Percentiles rank a stretch among this genome's conserved stretches.
These are phyloP conservation scores for Alternaria solani DNA, from an alignment of 2,329 filamentous ascomycete species.

Conservation along the genomic window DNA sequence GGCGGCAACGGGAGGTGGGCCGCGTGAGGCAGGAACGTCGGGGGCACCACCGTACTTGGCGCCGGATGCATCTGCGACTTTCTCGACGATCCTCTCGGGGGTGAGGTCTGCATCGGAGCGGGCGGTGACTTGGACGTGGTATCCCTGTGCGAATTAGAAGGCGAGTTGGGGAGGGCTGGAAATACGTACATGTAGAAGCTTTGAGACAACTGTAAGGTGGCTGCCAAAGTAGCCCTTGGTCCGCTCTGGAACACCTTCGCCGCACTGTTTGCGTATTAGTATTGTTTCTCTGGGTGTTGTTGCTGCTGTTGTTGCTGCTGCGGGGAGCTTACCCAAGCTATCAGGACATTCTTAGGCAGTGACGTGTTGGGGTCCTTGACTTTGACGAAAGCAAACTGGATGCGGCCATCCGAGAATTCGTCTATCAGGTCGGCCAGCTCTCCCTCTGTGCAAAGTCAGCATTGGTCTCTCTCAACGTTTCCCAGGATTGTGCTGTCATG, in stretches of 20 bases:
- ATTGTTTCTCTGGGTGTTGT: conserved; percentile 8
- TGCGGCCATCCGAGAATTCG: conserved; percentile 94
- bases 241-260: conserved; percentile 95
- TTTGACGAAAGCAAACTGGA: conserved; percentile 97
- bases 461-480: neutral
- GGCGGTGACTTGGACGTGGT: conserved; percentile 96
- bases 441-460: conserved; percentile 70
- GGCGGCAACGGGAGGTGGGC: conserved; percentile 73
- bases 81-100: conserved; percentile 87
- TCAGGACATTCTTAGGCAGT: conserved; percentile 89
- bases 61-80: conserved; percentile 92
- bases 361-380: conserved; percentile 92
- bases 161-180: conserved; percentile 21
- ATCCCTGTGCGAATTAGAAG: conserved; percentile 65
- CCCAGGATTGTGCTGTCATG: neutral
- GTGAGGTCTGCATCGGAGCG: conserved; percentile 89
- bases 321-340: conserved; percentile 73
- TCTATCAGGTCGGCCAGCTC: conserved; percentile 90
- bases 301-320: too few species aligned
- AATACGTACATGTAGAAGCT: conserved; percentile 78
- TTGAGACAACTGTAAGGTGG: conserved; percentile 87
- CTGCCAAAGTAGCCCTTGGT: conserved; percentile 99
- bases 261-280: conserved; percentile 66
- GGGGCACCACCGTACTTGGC: conserved; percentile 85
- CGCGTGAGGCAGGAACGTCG: conserved; percentile 62